phyloP scores from a whole-genome alignment of 2,329 filamentous ascomycete species.

The Ilyonectria destructans region DNA sequence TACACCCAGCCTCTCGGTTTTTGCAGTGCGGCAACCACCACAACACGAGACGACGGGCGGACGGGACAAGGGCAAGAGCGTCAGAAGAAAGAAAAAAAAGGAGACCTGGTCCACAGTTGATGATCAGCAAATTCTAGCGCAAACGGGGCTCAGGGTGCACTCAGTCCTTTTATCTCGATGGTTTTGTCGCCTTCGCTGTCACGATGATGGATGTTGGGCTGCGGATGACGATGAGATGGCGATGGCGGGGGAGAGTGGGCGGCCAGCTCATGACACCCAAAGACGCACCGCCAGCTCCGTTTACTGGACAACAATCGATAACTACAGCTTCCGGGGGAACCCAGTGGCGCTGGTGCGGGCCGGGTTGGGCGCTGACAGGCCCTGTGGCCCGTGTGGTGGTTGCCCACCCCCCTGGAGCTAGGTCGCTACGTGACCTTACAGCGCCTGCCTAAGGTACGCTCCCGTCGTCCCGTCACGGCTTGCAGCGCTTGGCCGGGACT shows the following conservation, averaged over 20 bases:
- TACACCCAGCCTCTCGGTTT: constrained; percentile 55
- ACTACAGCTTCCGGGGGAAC: constrained; percentile 7
- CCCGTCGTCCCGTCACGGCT: constrained; percentile 17
- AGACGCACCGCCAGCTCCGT: constrained; percentile 32
- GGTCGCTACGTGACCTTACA: constrained; percentile 35
- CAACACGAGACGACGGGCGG: constrained; percentile 32
- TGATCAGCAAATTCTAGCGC: constrained; percentile 37
- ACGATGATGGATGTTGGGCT: constrained; percentile 37
- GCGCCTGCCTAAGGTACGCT: constrained; percentile 28
- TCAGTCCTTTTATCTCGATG: constrained; percentile 36
- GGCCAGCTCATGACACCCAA: constrained; percentile 47
- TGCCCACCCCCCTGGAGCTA: constrained; percentile 42
- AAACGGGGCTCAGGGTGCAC: constrained; percentile 20
- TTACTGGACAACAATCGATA: constrained; percentile 52
- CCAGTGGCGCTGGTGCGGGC: constrained; percentile 23
- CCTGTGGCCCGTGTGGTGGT: constrained; percentile 32
- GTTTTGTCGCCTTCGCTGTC: constrained; percentile 21
- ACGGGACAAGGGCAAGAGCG: constrained; percentile 10
- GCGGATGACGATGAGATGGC: constrained; percentile 26
- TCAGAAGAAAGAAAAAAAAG: constrained; percentile 31
- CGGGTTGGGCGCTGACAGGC: constrained; percentile 28
- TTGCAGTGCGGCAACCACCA: constrained; percentile 40
- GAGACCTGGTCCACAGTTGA: constrained; percentile 44
- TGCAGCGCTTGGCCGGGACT: constrained; percentile 19
- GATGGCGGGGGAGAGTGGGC: constrained; percentile 40